phyloP scores from a whole-genome alignment of 331 rosid species.

The Erythrophleum ivorense region DNA sequence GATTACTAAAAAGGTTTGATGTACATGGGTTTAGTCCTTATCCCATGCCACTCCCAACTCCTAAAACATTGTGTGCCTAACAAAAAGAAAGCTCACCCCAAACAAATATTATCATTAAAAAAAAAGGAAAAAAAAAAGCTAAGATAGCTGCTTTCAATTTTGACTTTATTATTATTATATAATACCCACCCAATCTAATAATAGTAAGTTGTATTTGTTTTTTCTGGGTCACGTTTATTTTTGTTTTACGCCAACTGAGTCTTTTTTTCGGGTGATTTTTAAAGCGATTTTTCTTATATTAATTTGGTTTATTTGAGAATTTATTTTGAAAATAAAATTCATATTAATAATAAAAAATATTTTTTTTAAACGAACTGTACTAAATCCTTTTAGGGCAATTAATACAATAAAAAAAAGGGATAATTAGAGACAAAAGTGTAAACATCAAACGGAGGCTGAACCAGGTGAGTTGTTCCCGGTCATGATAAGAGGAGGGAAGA shows the following conservation, averaged over 20 bases:
- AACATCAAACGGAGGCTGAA: constrained; percentile 48
- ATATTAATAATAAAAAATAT: neutral
- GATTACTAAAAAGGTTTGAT: neutral
- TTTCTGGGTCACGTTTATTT: neutral
- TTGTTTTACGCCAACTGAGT: neutral
- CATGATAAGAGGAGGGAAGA: constrained; percentile 23
- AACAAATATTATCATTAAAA: neutral
- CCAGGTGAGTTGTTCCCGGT: constrained; percentile 55
- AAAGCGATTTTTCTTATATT: neutral
- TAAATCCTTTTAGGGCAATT: too few relatives aligned
- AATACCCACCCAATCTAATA: neutral
- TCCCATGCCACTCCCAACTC: neutral
- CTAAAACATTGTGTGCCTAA: neutral
- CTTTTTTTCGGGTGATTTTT: neutral
- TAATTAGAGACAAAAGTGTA: neutral
- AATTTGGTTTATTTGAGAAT: neutral
- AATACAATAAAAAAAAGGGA: neutral
- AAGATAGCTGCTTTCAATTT: neutral
- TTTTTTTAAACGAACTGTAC: neutral
- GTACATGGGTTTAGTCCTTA: neutral
- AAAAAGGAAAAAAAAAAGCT: neutral
- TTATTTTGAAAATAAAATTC: neutral
- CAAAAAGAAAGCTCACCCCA: neutral
- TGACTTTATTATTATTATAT: neutral
- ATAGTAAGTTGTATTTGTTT: neutral